Base-by-base conservation (phyloP, 805 yeast genomes). In the Barnettozyma salicaria region DNA sequence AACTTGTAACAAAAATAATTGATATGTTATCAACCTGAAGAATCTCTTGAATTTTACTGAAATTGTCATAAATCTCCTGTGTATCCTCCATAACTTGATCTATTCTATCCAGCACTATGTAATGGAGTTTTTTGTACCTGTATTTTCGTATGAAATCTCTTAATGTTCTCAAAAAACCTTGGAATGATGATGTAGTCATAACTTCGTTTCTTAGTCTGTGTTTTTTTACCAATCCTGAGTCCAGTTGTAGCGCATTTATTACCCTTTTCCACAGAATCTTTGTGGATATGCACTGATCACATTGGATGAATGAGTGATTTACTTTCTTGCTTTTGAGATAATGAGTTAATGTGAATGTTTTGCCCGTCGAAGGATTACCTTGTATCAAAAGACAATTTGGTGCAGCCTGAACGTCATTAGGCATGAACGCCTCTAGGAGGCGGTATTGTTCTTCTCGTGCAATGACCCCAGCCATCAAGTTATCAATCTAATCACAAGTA, bases 241-340 rank as follows among this genome's bases (percentile, higher is more conserved):
- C 52, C 8, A 40, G 11, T 29, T 36, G 24, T 12, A 45, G n/a
- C 3, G 36, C 27, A 16, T 31, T 42, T 1, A 45, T 27, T 17
- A 48, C 34, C 23, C 45, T 44, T 32, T 46, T 51, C 45, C 50
- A 47, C n/a, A 54, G 20, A 6, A 51, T 41, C 39, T 45, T 52
- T 4, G 44, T n/a, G 1, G 53, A 43, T 2, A 53, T 42, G 35
- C 59, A 54, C 25, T 54, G 54, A 28, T 53, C 57, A 27, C 56
- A 50, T 7, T 44, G 34, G 12, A 54, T 38, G 42, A 49, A 38
- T 5, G 53, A 32, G 34, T 36, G 22, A n/a, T 39, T 36, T 18
- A 43, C 51, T 2, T 28, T 16, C 3, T 40, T 17, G 11, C 34
- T 8, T 3, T 40, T 16, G 4, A 53, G 22, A 3, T 46, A 42